Evolutionary conservation across 768 basidiomycete genomes (phyloP).

Genomic region (Rhodosporidiobolus odoratus): DNA sequence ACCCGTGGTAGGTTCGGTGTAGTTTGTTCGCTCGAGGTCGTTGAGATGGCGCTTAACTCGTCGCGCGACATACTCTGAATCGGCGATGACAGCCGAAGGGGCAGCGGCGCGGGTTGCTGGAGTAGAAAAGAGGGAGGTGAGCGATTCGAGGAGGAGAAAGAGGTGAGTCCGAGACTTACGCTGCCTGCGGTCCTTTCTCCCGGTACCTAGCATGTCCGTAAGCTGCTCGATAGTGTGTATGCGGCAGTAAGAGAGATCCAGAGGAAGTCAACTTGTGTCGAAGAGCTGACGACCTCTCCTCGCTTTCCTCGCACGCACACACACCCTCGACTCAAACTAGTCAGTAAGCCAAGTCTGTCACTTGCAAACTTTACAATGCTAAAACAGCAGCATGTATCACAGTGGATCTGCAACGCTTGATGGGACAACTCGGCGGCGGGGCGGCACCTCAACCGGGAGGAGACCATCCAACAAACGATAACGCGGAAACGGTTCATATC

Average conservation of each 20-base stretch:
- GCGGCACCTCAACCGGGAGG: background rate
- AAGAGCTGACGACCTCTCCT: background rate
- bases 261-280: background rate
- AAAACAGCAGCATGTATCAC: background rate
- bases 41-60: slow-evolving; percentile 71
- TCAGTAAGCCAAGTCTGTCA: background rate
- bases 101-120: slow-evolving; percentile 14
- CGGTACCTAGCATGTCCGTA: background rate
- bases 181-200: slow-evolving; percentile 32
- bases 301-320: background rate
- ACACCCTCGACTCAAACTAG: background rate
- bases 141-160: background rate
- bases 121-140: background rate
- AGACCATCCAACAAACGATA: slow-evolving; percentile 39
- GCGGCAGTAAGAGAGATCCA: background rate
- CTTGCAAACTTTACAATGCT: background rate
- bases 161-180: slow-evolving; percentile 2
- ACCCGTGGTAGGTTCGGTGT: slow-evolving; percentile 31
- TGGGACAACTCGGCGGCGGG: slow-evolving; percentile 32
- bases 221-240: background rate
- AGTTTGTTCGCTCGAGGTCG: slow-evolving; percentile 59
- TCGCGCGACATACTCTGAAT: slow-evolving; percentile 66
- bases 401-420: slow-evolving; percentile 25
- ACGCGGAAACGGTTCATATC: slow-evolving; percentile 70
- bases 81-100: slow-evolving; percentile 44